Evolutionary conservation across 768 basidiomycete genomes (phyloP), one percentile per base, ranked within the genome.

Genomic region (Kwoniella heveanensis): DNA sequence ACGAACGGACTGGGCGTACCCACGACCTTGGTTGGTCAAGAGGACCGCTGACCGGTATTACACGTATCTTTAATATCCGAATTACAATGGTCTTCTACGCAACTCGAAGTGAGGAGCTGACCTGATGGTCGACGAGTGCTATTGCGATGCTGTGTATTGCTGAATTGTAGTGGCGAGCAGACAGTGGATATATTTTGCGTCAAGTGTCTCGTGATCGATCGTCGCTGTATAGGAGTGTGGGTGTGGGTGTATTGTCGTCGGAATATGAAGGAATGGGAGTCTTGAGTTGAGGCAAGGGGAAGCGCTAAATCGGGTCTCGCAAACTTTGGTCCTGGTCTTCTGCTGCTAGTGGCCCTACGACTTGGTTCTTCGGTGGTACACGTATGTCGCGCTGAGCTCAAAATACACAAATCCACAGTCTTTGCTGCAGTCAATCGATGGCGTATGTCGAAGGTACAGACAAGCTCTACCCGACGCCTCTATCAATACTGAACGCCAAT

Each of bases 141-240:
- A 44, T 13, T 32, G 15, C 39, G 15, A 44, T 44, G 39, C 39
- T 44, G 39, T 9, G 39, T 17, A 3, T 10, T 44, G 39, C 5
- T 6, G 32, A 13, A 32, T 32, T 6, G 32, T 32, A 32, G 32
- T 32, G 32, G 32, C 32, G 32, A 32, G 32, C 13, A 13, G 32
- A 5, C 32, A 6, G 32, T 5, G 32, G 13, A 6, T 32, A 6
- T 32, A 13, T 32, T 32, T 32, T 32, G 39, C 9, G 3, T 3
- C 39, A 19, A 44, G n/a, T 44, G 39, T 44, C 39, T 44, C 39
- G 39, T 44, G 39, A 44, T 44, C 39, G 39, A 44, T 32, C n/a
- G n/a, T n/a, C n/a, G n/a, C n/a, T n/a, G n/a, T n/a, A n/a, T n/a
- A n/a, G n/a, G n/a, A n/a, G n/a, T n/a, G n/a, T n/a, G 32, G 32